A percentile compares a stretch with the other conserved stretches of the same genome.
phyloP scores from a whole-genome alignment of 805 yeast genomes.

The Limtongia smithiae region DNA sequence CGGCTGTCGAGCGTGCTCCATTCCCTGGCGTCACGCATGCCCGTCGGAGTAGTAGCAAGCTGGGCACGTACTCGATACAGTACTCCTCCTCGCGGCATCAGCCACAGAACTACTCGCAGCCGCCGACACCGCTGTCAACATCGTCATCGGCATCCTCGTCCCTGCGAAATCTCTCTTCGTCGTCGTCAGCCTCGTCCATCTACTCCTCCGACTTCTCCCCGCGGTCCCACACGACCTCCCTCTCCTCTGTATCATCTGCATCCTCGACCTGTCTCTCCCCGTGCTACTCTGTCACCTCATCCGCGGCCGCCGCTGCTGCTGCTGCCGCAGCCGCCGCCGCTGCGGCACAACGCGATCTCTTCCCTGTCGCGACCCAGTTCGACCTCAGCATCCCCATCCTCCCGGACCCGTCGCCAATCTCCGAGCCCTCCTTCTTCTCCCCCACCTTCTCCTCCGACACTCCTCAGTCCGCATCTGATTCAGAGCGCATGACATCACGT shows the following conservation, averaged over 20 bases:
- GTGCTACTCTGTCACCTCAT: not conserved
- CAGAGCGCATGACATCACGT: too few species aligned
- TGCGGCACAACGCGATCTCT: conserved; percentile 10
- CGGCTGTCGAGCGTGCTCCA: too few species aligned
- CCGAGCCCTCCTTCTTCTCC: conserved; percentile 14
- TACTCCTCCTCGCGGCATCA: too few species aligned
- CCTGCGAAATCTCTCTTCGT: not conserved
- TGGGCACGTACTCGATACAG: too few species aligned
- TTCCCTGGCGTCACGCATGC: too few species aligned
- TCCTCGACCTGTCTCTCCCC: not conserved
- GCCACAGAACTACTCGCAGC: too few species aligned
- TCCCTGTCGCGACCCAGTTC: conserved; percentile 14
- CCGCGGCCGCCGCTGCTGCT: not conserved
- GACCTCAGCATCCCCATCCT: conserved; percentile 24
- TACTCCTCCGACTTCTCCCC: conserved; percentile 3
- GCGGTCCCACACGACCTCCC: conserved; percentile 4
- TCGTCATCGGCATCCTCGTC: too few species aligned
- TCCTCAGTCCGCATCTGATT: too few species aligned
- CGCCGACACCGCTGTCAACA: too few species aligned
- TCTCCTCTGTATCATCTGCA: not conserved
- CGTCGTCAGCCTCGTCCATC: conserved; percentile 1
- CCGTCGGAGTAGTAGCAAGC: too few species aligned
- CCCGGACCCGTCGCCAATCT: conserved; percentile 24
- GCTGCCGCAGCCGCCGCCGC: not conserved
- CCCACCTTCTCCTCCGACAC: too few species aligned